These are phyloP conservation scores for Puya raimondii DNA, from an alignment of 176 grass and related monocot genomes.

Conservation along the genomic window DNA sequence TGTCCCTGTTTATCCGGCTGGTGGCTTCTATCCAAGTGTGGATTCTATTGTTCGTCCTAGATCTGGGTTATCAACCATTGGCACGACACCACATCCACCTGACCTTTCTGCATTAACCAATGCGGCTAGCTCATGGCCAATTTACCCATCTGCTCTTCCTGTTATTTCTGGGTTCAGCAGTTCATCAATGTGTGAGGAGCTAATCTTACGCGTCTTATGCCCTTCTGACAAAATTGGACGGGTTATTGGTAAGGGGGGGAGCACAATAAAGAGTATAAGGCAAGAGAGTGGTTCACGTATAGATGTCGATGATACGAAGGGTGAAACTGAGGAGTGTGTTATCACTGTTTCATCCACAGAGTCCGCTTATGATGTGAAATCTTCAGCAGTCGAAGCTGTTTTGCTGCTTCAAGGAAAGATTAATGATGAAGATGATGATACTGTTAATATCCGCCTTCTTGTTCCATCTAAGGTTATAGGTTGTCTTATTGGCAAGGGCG, in stretches of 20 bases:
- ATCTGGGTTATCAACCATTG: constrained; percentile 40
- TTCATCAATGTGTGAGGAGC: constrained; percentile 55
- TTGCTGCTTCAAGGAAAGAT: constrained; percentile 90
- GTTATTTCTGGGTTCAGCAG: constrained; percentile 51
- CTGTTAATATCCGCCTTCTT: constrained; percentile 67
- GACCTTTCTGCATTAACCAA: constrained; percentile 46
- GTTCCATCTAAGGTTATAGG: constrained; percentile 70
- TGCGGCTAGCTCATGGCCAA: constrained; percentile 41
- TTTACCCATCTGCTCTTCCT: constrained; percentile 65
- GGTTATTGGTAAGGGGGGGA: constrained; percentile 86
- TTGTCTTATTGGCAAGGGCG: constrained; percentile 94
- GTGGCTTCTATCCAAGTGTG: constrained; percentile 38
- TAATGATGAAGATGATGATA: constrained; percentile 50
- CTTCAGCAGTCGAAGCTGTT: constrained; percentile 91
- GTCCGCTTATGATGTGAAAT: constrained; percentile 82
- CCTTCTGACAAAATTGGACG: constrained; percentile 81
- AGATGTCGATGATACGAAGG: constrained; percentile 83
- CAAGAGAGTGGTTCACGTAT: constrained; percentile 72
- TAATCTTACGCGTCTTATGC: constrained; percentile 70
- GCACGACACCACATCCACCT: constrained; percentile 40
- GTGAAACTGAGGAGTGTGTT: constrained; percentile 68
- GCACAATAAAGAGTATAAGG: constrained; percentile 85
- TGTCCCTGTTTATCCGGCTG: constrained; percentile 63
- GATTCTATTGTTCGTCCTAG: constrained; percentile 44
- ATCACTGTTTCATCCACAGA: constrained; percentile 74